Percentiles rank a stretch among this genome's conserved stretches.
Evolutionary conservation across 108 stramenopile genomes (phyloP).

Genomic region (Nitzschia inconspicua): DNA sequence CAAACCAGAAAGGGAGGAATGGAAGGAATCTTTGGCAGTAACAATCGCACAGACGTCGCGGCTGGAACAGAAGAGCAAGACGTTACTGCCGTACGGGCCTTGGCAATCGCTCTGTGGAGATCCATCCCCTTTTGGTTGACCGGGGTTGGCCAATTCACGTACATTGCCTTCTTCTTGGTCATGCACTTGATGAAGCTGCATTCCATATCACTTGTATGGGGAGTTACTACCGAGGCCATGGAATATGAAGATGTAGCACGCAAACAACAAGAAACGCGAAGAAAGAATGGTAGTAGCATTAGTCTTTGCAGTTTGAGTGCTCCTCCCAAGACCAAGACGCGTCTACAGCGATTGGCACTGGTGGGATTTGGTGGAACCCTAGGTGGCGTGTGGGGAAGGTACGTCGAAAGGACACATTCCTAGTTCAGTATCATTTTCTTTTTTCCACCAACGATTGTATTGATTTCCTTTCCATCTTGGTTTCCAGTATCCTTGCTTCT

Average conservation of each 20-base stretch:
- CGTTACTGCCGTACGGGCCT: background rate
- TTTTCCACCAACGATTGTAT: background rate
- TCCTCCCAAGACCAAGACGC: conserved; percentile 23
- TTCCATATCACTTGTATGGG: conserved; percentile 81
- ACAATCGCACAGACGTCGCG: background rate
- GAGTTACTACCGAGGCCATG: conserved; percentile 89
- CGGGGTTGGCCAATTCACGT: conserved; percentile 53
- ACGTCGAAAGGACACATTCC: conserved; percentile 6
- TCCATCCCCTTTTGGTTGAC: conserved; percentile 27
- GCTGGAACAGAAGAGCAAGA: too few species aligned
- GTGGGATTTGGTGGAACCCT: conserved; percentile 87
- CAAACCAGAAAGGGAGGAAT: background rate
- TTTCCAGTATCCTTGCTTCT: conserved; percentile 61
- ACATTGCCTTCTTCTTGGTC: conserved; percentile 83
- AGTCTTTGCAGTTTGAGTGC: background rate
- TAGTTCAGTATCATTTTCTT: background rate
- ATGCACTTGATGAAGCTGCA: conserved; percentile 88
- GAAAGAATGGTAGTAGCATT: background rate
- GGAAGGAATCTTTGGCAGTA: background rate
- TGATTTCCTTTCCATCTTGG: background rate
- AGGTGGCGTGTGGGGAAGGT: conserved; percentile 83
- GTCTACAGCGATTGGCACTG: conserved; percentile 69
- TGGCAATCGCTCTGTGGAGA: conserved; percentile 13
- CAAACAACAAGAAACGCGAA: conserved; percentile 31
- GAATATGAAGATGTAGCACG: conserved; percentile 84